Base-by-base conservation (phyloP, 1,284 basidiomycete species). In the Fomitopsis betulina region DNA sequence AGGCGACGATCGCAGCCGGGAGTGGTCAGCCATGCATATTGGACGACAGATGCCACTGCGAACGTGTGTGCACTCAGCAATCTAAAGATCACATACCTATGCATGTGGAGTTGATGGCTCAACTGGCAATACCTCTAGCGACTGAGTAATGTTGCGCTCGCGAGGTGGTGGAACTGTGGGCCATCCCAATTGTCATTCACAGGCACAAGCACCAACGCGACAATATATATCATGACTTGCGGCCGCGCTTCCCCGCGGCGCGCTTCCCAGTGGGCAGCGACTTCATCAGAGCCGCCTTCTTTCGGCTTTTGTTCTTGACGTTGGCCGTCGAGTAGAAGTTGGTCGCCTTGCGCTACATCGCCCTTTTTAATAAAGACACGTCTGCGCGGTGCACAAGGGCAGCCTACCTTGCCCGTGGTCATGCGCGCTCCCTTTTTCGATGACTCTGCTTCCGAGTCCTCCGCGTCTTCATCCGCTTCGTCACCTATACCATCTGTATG, bases 271-370 rank as follows among this genome's bases (percentile, higher is more conserved):
- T 61, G 39, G 62, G 68, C 32, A 72, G 56, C 47, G 68, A 63
- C 62, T 67, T 83, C 72, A 87, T 73, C 53, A 87, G 65, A 19
- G 80, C 78, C 17, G 82, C 79, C 66, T 87, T 88, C 53, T 75
- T 73, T 39, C 89, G 82, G 62, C 84, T 94, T 71, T 89, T 92
- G 76, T 94, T 95, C 79, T 96, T 95, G 68, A 95, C 93, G 67
- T 95, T 95, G 2, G 90, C 83, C 51, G 71, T 80, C 7, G 89
- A 86, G 77, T 94, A 98, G 79, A 95, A 99, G 77, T 98, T 98
- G 59, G 83, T 82, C 17, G 93, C 86, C 75, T 94, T 96, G 77
- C 87, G 89, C 90, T 91, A 67, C 27, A 13, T n/a, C 15, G 7
- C 33, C 9, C 35, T 61, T 60, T 54, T 42, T 2, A 43, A 47